Evolutionary conservation across 495 filamentous ascomycete species (phyloP).

Genomic region (Penicillium roqueforti): DNA sequence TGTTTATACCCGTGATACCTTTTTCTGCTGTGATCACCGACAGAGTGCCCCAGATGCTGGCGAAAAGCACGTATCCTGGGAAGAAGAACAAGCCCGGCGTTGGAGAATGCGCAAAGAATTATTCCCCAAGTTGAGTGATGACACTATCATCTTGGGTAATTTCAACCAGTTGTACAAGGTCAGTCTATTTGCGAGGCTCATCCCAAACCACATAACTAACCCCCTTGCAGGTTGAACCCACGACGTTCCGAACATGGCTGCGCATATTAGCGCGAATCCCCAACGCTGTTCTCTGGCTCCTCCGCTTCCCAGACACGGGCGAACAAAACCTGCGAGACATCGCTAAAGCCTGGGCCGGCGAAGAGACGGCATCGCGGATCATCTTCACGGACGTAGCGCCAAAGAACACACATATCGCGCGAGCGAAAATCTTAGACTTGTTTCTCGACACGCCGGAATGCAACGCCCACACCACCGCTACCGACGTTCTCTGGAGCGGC

Average conservation of each 20-base stretch:
- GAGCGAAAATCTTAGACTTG: conserved; percentile 86
- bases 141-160: conserved; percentile 90
- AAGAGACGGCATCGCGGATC: conserved; percentile 84
- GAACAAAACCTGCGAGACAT: conserved; percentile 79
- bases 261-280: conserved; percentile 84
- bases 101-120: conserved; percentile 96
- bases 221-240: conserved; percentile 79
- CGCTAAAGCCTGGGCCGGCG: conserved; percentile 77
- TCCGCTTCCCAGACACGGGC: conserved; percentile 92
- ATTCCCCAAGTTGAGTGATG: conserved; percentile 78
- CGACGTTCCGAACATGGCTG: conserved; percentile 94
- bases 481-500: conserved; percentile 92
- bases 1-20: conserved; percentile 89
- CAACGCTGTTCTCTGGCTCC: conserved; percentile 89
- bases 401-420: conserved; percentile 90
- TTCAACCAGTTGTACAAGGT: conserved; percentile 99
- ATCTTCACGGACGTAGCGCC: conserved; percentile 96
- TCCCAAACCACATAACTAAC: conserved; percentile 6
- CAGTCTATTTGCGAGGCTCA: conserved; percentile 21
- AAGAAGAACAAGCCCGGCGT: conserved; percentile 74
- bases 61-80: conserved; percentile 67
- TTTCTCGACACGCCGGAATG: conserved; percentile 98
- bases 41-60: conserved; percentile 80
- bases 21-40: conserved; percentile 97
- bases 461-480: conserved; percentile 96